Conservation (phyloP, 495 filamentous ascomycete genomes). For the Pyrenopolyporus hunteri region DNA sequence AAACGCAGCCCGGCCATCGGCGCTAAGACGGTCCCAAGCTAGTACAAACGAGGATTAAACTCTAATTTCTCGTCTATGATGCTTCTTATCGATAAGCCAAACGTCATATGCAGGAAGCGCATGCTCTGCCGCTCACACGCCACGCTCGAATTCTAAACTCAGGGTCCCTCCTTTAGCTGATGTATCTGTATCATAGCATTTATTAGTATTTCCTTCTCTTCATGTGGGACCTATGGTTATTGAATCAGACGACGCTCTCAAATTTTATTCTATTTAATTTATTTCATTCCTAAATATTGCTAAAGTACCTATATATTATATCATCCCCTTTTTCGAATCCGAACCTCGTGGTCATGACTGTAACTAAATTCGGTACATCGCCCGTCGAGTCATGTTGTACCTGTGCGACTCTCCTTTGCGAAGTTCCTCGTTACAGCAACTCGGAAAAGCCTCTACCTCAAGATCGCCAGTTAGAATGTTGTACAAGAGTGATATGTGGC, state of each 20-base stretch:
- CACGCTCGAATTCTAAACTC: slow-evolving; percentile 3
- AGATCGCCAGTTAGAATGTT: slow-evolving; percentile 65
- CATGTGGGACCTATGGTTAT: too few relatives aligned
- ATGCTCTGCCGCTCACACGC: neutral
- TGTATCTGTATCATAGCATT: neutral
- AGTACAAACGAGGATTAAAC: slow-evolving; percentile 1
- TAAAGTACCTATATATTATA: neutral
- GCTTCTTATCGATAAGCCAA: slow-evolving; percentile 29
- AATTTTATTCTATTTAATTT: too few relatives aligned
- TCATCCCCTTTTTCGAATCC: neutral
- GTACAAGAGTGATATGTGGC: slow-evolving; percentile 69
- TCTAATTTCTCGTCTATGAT: slow-evolving; percentile 5
- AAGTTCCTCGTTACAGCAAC: slow-evolving; percentile 50
- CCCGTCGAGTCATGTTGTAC: slow-evolving; percentile 65
- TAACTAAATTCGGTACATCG: slow-evolving; percentile 22
- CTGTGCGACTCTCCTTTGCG: slow-evolving; percentile 63
- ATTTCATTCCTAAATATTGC: too few relatives aligned
- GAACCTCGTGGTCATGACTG: slow-evolving; percentile 25
- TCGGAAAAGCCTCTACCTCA: slow-evolving; percentile 61
- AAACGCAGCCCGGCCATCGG: neutral
- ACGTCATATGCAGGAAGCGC: slow-evolving; percentile 22
- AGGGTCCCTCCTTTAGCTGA: too few relatives aligned
- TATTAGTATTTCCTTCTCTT: neutral
- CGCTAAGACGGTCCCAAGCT: neutral
- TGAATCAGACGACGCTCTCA: too few relatives aligned